Conservation (phyloP, 495 filamentous ascomycete species). For the Penicillium argentinense region DNA sequence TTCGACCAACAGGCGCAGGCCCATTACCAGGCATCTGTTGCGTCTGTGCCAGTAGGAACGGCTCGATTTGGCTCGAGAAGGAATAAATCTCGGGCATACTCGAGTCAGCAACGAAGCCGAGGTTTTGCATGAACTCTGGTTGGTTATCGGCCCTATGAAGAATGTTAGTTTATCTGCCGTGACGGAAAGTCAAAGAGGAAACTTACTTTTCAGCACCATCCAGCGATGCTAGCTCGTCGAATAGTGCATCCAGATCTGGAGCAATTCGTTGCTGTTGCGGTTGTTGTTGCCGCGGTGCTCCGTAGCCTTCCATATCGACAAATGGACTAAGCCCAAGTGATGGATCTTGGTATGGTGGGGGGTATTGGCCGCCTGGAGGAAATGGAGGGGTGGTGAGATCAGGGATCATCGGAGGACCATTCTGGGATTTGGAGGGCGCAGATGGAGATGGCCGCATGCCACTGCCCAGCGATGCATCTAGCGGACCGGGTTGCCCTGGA, state of each 20-base stretch:
- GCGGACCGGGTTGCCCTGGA: slow-evolving; percentile 19
- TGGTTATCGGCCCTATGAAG: slow-evolving; percentile 34
- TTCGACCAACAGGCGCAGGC: slow-evolving; percentile 15
- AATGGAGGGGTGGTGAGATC: slow-evolving; percentile 30
- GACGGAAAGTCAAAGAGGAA: neutral
- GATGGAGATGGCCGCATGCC: slow-evolving; percentile 23
- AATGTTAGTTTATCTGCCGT: neutral
- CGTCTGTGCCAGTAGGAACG: slow-evolving; percentile 36
- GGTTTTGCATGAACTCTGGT: slow-evolving; percentile 47
- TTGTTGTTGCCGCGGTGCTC: slow-evolving; percentile 28
- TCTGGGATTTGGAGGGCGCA: slow-evolving; percentile 22
- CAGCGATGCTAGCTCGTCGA: slow-evolving; percentile 43
- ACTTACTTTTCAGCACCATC: slow-evolving; percentile 44
- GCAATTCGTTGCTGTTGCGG: slow-evolving; percentile 39
- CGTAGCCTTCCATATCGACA: slow-evolving; percentile 37
- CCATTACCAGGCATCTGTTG: slow-evolving; percentile 29
- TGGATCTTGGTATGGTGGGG: slow-evolving; percentile 30
- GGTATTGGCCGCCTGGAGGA: slow-evolving; percentile 28
- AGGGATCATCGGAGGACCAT: slow-evolving; percentile 21
- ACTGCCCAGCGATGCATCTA: slow-evolving; percentile 15
- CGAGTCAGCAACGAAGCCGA: slow-evolving; percentile 39
- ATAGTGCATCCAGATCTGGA: slow-evolving; percentile 43
- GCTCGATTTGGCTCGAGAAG: slow-evolving; percentile 39
- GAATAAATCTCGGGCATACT: slow-evolving; percentile 39
- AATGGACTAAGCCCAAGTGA: slow-evolving; percentile 29